Evolutionary conservation across 495 filamentous ascomycete genomes (phyloP), one percentile per base, ranked within the genome.

Genomic region (Xylaria castorea): DNA sequence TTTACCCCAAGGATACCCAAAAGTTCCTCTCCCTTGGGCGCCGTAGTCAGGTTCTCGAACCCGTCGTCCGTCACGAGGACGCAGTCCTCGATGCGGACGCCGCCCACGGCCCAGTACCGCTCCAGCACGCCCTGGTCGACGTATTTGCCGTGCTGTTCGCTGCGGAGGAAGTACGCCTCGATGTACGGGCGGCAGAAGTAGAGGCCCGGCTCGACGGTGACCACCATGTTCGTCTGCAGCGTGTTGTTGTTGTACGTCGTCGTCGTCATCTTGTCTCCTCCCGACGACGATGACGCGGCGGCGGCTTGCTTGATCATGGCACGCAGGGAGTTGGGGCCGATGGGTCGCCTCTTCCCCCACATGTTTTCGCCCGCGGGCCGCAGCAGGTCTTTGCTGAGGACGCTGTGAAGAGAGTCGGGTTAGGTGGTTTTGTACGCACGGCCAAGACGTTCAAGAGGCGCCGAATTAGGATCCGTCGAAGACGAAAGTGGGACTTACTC

Each of bases 21-120:
- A 70, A 85, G 71, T 55, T 82, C 91, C 53, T 91, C 85, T 0
- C 91, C 93, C 81, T 94, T 97, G 0, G 93, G 93, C 57, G 93
- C 94, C 8, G 87, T 91, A 1, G 94, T 97, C 75, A 98, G 80
- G 75, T 95, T 95, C 81, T 97, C 92, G 76, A 90, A 90, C 32
- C 94, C 94, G 44, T 87, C 85, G 34, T 87, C 84, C 3, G 93
- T 97, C 18, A 97, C 90, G 14, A 97, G 84, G 63, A 97, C 91
- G 80, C 94, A 92, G 81, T 97, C 95, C 83, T 98, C 95, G 73
- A 98, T 95, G 46, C 95, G 88, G 38, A 96, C 94, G 18, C 95
- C 95, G 22, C 95, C 95, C 30, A 97, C 90, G 34, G 85, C 85
- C 73, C 92, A 91, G 77, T 93, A 97, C 73, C 87, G 86, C 20